These are phyloP conservation scores for Polytrichum formosum DNA, from an alignment of 225 moss, liverwort and hornwort genomes.

Conservation along the genomic window DNA sequence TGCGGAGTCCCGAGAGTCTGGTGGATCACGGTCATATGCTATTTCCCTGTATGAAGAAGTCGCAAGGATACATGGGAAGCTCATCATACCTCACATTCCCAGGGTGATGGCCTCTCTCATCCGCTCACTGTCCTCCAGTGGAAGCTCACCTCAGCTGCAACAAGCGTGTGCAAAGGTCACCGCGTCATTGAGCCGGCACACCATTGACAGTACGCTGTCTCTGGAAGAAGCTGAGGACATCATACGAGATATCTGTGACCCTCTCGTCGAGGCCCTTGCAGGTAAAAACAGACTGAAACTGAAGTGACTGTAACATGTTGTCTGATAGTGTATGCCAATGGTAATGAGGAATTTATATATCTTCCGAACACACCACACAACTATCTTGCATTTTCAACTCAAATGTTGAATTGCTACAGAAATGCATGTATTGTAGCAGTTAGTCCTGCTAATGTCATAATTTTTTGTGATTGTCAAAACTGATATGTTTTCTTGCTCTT, in stretches of 20 bases:
- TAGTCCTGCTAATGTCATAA: no score
- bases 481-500: no score
- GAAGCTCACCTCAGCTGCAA: constrained; percentile 82
- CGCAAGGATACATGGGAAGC: constrained; percentile 73
- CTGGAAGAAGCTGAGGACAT: constrained; percentile 58
- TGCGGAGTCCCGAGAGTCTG: constrained; percentile 62
- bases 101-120: constrained; percentile 77
- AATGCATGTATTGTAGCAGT: no score
- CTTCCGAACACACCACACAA: no score
- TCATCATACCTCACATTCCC: constrained; percentile 71
- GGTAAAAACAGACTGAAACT: constrained; percentile 18
- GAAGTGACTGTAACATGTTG: neutral
- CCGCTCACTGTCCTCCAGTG: constrained; percentile 68
- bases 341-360: neutral
- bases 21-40: constrained; percentile 64
- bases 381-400: no score
- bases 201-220: constrained; percentile 55
- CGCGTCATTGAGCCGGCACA: constrained; percentile 58
- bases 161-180: constrained; percentile 89
- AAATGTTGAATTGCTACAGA: no score
- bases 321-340: neutral
- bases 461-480: no score
- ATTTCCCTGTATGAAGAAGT: constrained; percentile 90
- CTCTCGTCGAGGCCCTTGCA: constrained; percentile 58
- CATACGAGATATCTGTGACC: constrained; percentile 58